Evolutionary conservation across 2,329 filamentous ascomycete species (phyloP).

Genomic region (Colletotrichum gloeosporioides): DNA sequence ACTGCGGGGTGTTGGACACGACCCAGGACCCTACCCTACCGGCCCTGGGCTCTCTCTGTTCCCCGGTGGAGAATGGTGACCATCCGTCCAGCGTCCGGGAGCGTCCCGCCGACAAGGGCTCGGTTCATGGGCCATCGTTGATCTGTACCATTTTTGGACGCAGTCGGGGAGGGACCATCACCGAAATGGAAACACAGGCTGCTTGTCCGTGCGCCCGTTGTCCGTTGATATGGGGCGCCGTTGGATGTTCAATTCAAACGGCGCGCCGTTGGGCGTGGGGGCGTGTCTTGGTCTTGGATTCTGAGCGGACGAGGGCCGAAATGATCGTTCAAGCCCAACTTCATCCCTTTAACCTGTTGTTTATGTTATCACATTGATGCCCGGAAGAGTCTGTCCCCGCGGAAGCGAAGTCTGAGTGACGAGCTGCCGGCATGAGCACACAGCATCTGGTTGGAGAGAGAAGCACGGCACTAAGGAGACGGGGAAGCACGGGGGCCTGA

Average conservation of each 20-base stretch:
- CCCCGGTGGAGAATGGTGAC: not conserved
- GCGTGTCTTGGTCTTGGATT: not conserved
- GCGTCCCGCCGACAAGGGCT: constrained; percentile 3
- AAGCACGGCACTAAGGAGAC: not conserved
- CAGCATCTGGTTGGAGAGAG: not conserved
- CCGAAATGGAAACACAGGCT: not conserved
- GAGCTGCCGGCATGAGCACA: not conserved
- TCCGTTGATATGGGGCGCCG: not conserved
- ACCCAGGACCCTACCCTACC: not conserved
- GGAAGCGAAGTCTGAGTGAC: not conserved
- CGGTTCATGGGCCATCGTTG: not conserved
- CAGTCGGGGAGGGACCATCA: not conserved
- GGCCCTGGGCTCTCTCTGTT: not conserved
- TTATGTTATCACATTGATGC: not conserved
- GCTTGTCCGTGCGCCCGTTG: not conserved
- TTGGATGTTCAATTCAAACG: not conserved
- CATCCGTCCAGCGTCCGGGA: not conserved
- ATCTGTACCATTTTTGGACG: not conserved
- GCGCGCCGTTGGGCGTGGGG: not conserved
- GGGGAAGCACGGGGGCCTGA: not conserved
- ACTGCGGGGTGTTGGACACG: not conserved
- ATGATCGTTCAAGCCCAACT: not conserved
- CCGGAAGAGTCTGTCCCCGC: not conserved
- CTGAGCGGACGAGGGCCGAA: not conserved
- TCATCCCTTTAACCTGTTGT: not conserved